Evolutionary conservation across 331 rosid genomes (phyloP).

Genomic region (Cydonia oblonga): DNA sequence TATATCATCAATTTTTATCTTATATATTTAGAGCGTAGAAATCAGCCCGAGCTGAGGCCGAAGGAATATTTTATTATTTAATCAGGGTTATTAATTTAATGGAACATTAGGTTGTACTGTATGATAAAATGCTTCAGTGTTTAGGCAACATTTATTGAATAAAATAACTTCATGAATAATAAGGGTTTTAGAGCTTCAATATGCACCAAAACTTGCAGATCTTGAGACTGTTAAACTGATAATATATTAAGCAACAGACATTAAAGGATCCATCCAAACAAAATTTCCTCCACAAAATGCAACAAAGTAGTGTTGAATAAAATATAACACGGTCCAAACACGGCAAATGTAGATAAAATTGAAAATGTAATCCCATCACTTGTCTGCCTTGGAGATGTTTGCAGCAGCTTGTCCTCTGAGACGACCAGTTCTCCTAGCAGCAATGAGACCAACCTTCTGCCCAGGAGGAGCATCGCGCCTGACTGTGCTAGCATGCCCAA

Average conservation of each 20-base stretch:
- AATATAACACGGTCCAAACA: background rate
- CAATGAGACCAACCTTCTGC: slow-evolving; percentile 67
- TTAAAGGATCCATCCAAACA: background rate
- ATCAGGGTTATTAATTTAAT: no score
- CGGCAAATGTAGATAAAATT: background rate
- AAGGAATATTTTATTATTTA: no score
- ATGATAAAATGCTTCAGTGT: no score
- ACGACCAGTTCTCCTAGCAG: slow-evolving; percentile 61
- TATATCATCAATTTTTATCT: no score
- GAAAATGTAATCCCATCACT: background rate
- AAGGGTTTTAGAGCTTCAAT: background rate
- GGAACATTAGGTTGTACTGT: no score
- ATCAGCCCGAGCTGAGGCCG: no score
- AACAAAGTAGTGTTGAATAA: background rate
- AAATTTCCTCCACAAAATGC: background rate
- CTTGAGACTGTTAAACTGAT: no score
- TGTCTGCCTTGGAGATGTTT: slow-evolving; percentile 31
- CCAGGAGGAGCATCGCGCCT: slow-evolving; percentile 76
- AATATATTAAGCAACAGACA: background rate
- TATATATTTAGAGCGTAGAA: no score
- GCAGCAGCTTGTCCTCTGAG: slow-evolving; percentile 69
- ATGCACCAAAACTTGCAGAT: background rate
- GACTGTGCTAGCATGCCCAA: slow-evolving; percentile 63
- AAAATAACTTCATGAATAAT: no score
- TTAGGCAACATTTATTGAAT: no score